These are phyloP conservation scores for Kazachstania sp. DNA, from an alignment of 1,139 yeast species.

Conservation along the genomic window DNA sequence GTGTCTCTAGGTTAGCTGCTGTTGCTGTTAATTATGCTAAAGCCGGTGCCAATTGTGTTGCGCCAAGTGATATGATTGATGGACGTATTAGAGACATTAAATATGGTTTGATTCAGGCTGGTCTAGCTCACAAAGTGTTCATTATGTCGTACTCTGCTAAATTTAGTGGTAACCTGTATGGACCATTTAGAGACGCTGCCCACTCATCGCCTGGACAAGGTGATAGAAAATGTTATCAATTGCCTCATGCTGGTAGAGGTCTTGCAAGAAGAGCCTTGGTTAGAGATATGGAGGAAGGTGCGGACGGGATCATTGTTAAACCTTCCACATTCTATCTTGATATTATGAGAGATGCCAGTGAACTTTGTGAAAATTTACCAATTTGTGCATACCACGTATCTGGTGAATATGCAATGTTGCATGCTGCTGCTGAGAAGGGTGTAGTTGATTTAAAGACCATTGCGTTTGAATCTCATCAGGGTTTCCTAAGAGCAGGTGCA, in stretches of 20 bases:
- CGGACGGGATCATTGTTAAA: constrained; percentile 90
- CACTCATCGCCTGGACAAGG: constrained; percentile 86
- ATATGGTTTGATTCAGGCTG: constrained; percentile 72
- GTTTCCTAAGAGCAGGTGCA: constrained; percentile 94
- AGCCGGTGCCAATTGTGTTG: constrained; percentile 94
- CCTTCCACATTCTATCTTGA: constrained; percentile 97
- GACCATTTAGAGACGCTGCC: constrained; percentile 98
- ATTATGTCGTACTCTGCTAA: constrained; percentile 93
- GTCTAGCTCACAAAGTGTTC: constrained; percentile 77
- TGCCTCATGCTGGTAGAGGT: constrained; percentile 90
- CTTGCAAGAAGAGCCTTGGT: constrained; percentile 83
- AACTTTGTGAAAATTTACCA: constrained; percentile 75
- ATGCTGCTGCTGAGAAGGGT: constrained; percentile 97
- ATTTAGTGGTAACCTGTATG: constrained; percentile 83
- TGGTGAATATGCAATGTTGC: constrained; percentile 97
- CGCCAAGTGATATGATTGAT: constrained; percentile 98
- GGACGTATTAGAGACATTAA: constrained; percentile 90
- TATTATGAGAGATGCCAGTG: constrained; percentile 78
- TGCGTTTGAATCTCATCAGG: constrained; percentile 88
- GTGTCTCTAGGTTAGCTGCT: constrained; percentile 80
- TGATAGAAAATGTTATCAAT: constrained; percentile 85
- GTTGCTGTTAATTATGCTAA: constrained; percentile 92
- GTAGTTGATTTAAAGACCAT: constrained; percentile 78
- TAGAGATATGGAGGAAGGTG: constrained; percentile 86
- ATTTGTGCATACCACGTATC: constrained; percentile 93